phyloP scores from a whole-genome alignment of 345 rosid species.

The Dipteronia sinensis region DNA sequence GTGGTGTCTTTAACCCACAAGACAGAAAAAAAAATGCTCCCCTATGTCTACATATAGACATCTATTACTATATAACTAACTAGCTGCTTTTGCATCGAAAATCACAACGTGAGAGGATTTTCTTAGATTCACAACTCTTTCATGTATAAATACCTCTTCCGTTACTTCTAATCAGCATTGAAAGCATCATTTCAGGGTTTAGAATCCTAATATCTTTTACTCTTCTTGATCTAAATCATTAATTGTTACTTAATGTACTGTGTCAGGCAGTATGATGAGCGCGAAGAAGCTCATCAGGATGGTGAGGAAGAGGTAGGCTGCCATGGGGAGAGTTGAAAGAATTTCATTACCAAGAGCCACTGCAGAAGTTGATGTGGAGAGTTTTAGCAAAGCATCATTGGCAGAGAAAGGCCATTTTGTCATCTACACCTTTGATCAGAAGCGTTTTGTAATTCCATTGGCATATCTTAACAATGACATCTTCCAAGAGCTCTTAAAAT shows the following conservation, averaged over 20 bases:
- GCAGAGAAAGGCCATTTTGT: slow-evolving; percentile 19
- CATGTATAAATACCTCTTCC: not conserved
- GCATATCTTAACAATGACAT: not conserved
- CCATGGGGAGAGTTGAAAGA: slow-evolving; percentile 6
- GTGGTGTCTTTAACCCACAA: not conserved
- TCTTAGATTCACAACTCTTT: not conserved
- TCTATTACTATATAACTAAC: not conserved
- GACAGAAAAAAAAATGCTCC: not conserved
- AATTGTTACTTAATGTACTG: no score
- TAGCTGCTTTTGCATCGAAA: not conserved
- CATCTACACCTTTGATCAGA: slow-evolving; percentile 16
- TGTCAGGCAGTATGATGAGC: slow-evolving; percentile 21
- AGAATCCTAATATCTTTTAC: no score
- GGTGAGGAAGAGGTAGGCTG: slow-evolving; percentile 31
- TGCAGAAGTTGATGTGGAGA: not conserved
- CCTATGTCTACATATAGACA: not conserved
- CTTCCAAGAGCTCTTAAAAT: slow-evolving; percentile 23
- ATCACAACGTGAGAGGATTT: not conserved
- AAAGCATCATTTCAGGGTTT: not conserved
- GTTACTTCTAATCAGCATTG: not conserved
- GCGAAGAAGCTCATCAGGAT: slow-evolving; percentile 27
- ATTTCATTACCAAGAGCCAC: slow-evolving; percentile 21
- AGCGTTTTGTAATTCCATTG: not conserved
- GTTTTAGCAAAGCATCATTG: not conserved
- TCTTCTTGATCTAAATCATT: not conserved